Evolutionary conservation across 352 stramenopile species (phyloP).

Genomic region (Salisapilia sapeloensis): DNA sequence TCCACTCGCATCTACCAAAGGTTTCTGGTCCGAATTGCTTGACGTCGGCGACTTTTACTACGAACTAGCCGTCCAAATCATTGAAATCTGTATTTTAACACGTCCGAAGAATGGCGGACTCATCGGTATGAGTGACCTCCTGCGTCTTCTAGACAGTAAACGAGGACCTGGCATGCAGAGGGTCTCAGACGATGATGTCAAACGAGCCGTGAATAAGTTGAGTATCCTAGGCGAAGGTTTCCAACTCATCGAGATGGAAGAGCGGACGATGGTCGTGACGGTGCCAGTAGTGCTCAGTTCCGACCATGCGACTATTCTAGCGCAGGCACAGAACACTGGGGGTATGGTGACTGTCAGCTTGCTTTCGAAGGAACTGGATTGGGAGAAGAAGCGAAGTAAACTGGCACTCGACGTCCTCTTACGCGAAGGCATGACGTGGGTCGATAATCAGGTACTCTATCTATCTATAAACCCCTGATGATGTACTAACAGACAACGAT

Average conservation of each 20-base stretch:
- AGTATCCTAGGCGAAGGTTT: slow-evolving; percentile 89
- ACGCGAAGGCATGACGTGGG: slow-evolving; percentile 91
- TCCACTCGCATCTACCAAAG: slow-evolving; percentile 93
- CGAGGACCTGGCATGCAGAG: slow-evolving; percentile 37
- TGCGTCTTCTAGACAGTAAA: slow-evolving; percentile 54
- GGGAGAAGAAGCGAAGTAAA: slow-evolving; percentile 85
- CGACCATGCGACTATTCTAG: slow-evolving; percentile 89
- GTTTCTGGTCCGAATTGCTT: slow-evolving; percentile 94
- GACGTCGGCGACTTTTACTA: slow-evolving; percentile 99
- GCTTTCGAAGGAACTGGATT: slow-evolving; percentile 66
- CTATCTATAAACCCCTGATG: no score
- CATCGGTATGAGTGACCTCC: slow-evolving; percentile 65
- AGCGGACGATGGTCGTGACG: slow-evolving; percentile 88
- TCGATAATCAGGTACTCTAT: slow-evolving; percentile 83
- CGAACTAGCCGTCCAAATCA: slow-evolving; percentile 97
- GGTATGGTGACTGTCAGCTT: slow-evolving; percentile 82
- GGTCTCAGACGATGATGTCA: slow-evolving; percentile 87
- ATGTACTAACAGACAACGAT: slow-evolving; percentile 1
- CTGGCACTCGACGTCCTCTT: slow-evolving; percentile 85
- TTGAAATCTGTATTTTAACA: slow-evolving; percentile 94
- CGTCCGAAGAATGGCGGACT: slow-evolving; percentile 73
- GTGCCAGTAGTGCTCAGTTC: slow-evolving; percentile 90
- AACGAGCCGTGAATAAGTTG: slow-evolving; percentile 91
- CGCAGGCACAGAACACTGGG: slow-evolving; percentile 68
- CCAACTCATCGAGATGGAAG: slow-evolving; percentile 85